A percentile compares a stretch with the other conserved stretches of the same genome.
Conservation (phyloP, 805 yeast species). For the Yarrowia yakushimensis region DNA sequence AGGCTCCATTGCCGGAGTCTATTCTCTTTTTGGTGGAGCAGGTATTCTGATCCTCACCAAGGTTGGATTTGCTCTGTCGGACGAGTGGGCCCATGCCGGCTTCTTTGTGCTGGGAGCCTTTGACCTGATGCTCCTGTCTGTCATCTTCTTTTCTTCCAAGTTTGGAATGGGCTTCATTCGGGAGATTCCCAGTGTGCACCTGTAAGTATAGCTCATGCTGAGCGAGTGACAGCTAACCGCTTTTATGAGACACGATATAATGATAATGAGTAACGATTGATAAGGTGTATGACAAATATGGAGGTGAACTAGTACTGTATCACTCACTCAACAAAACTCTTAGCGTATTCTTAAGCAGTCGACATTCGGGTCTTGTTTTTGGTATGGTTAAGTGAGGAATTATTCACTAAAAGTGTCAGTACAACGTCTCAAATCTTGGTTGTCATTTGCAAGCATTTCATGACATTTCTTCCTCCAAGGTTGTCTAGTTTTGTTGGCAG, state of each 20-base stretch:
- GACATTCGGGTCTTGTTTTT: too few species aligned
- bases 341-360: too few species aligned
- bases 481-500: too few species aligned
- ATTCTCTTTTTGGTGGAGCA: conserved; percentile 63
- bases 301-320: too few species aligned
- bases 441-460: too few species aligned
- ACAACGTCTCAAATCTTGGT: too few species aligned
- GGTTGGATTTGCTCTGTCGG: conserved; percentile 60
- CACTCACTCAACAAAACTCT: too few species aligned
- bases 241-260: conserved; percentile 9
- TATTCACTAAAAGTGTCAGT: too few species aligned
- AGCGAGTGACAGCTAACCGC: neutral
- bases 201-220: neutral
- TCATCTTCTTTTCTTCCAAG: conserved; percentile 14
- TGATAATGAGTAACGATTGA: conserved; percentile 13
- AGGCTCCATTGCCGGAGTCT: conserved; percentile 68
- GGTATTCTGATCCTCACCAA: conserved; percentile 61
- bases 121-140: conserved; percentile 32
- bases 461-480: too few species aligned
- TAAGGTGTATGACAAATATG: neutral
- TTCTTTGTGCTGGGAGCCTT: conserved; percentile 52
- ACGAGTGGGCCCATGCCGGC: conserved; percentile 55
- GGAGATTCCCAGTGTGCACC: conserved; percentile 9
- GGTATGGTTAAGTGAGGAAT: too few species aligned
- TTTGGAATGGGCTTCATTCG: conserved; percentile 13